Conservation (phyloP, 345 rosid genomes). For the Gossypium longicalyx region DNA sequence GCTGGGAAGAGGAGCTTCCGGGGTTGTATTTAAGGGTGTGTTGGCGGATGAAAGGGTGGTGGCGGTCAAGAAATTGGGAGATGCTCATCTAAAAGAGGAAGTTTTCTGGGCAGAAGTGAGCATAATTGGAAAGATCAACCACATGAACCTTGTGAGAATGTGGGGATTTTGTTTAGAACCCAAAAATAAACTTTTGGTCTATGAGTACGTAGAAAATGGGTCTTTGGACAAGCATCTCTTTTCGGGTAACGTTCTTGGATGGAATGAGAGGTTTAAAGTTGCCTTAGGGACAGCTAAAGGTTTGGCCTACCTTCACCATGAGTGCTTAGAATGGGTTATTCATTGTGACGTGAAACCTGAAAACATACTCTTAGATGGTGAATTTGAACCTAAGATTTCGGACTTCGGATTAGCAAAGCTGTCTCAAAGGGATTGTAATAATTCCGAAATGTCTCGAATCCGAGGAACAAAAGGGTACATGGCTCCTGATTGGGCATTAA, state of each 20-base stretch:
- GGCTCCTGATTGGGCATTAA: slow-evolving; percentile 29
- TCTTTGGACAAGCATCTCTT: slow-evolving; percentile 49
- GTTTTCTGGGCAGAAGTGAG: slow-evolving; percentile 50
- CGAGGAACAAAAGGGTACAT: slow-evolving; percentile 37
- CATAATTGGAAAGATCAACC: slow-evolving; percentile 48
- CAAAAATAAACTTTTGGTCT: slow-evolving; percentile 38
- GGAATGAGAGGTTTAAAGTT: slow-evolving; percentile 46
- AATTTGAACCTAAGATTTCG: slow-evolving; percentile 45
- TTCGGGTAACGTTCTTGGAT: slow-evolving; percentile 30
- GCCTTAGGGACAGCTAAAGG: slow-evolving; percentile 58
- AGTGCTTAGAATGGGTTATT: slow-evolving; percentile 51
- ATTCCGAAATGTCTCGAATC: slow-evolving; percentile 22
- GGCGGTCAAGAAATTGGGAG: slow-evolving; percentile 49
- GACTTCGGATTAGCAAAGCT: slow-evolving; percentile 57
- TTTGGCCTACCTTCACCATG: slow-evolving; percentile 58
- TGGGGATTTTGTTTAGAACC: slow-evolving; percentile 49
- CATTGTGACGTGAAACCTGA: slow-evolving; percentile 69
- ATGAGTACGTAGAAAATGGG: slow-evolving; percentile 43
- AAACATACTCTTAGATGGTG: slow-evolving; percentile 46
- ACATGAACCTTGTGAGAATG: slow-evolving; percentile 51
- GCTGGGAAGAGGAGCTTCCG: slow-evolving; percentile 49
- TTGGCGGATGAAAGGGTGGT: slow-evolving; percentile 34
- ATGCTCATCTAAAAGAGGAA: slow-evolving; percentile 39
- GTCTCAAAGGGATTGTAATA: slow-evolving; percentile 19
- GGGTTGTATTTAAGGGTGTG: slow-evolving; percentile 45